Conservation (phyloP, 805 yeast species). For the Kluyveromyces wickerhamii region DNA sequence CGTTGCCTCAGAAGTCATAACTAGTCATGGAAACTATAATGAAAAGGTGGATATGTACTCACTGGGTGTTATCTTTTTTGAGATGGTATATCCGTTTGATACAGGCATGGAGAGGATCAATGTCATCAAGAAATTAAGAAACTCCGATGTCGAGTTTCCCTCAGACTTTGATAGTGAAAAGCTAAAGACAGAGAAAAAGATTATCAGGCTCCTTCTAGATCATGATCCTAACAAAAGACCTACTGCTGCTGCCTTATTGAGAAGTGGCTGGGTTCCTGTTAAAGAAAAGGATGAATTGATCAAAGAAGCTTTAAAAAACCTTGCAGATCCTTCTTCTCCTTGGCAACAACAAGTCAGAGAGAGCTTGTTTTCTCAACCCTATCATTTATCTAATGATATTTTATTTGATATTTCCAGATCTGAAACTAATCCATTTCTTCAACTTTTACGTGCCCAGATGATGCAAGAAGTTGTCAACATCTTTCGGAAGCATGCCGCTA, state of each 20-base stretch:
- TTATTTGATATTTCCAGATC: slow-evolving; percentile 53
- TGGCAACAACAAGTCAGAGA: slow-evolving; percentile 92
- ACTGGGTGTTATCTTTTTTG: slow-evolving; percentile 88
- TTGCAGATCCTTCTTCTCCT: slow-evolving; percentile 86
- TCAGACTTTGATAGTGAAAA: slow-evolving; percentile 47
- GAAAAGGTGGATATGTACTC: slow-evolving; percentile 96
- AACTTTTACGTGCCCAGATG: slow-evolving; percentile 52
- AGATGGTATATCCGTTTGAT: slow-evolving; percentile 77
- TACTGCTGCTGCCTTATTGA: slow-evolving; percentile 63
- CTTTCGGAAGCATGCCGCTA: slow-evolving; percentile 79
- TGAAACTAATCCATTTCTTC: slow-evolving; percentile 35
- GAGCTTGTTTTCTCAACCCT: slow-evolving; percentile 77
- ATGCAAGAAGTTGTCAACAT: slow-evolving; percentile 51
- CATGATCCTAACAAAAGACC: slow-evolving; percentile 80
- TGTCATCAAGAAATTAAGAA: slow-evolving; percentile 58
- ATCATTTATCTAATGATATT: slow-evolving; percentile 75
- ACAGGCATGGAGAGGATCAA: slow-evolving; percentile 92
- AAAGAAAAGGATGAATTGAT: slow-evolving; percentile 86
- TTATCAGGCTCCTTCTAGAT: slow-evolving; percentile 58
- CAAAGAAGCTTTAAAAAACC: slow-evolving; percentile 75
- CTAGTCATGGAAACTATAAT: slow-evolving; percentile 68
- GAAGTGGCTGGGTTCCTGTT: slow-evolving; percentile 79
- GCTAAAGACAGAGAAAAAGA: slow-evolving; percentile 51
- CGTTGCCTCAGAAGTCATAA: slow-evolving; percentile 81
- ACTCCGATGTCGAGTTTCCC: slow-evolving; percentile 60